A percentile compares a stretch with the other conserved stretches of the same genome.
These are phyloP conservation scores for Monosporascus sp. DNA, from an alignment of 2,329 filamentous ascomycete species.

Conservation along the genomic window DNA sequence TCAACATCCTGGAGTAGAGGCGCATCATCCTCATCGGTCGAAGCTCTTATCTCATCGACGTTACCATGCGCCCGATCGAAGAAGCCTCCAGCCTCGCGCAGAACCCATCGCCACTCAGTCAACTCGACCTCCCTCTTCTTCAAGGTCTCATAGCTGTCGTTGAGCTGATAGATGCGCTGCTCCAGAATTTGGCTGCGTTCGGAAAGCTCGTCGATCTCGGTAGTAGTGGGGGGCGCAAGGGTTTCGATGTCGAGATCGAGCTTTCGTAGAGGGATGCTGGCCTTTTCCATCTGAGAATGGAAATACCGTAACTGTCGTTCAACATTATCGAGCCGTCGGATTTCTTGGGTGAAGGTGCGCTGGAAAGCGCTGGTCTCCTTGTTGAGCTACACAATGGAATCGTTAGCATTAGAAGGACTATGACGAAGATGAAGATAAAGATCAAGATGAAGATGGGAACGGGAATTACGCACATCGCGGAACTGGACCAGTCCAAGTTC, in stretches of 20 bases:
- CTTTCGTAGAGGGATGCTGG: slow-evolving; percentile 76
- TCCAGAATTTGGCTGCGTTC: slow-evolving; percentile 91
- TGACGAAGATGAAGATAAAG: no score
- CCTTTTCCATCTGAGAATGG: slow-evolving; percentile 91
- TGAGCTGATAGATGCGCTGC: slow-evolving; percentile 82
- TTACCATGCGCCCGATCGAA: slow-evolving; percentile 95
- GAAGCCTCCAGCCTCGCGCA: slow-evolving; percentile 93
- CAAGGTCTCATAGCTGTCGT: slow-evolving; percentile 96
- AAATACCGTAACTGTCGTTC: slow-evolving; percentile 99
- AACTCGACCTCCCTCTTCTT: slow-evolving; percentile 97
- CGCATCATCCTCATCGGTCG: slow-evolving; percentile 84
- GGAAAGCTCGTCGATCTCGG: slow-evolving; percentile 92
- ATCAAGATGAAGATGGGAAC: not conserved
- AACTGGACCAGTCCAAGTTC: slow-evolving; percentile 97
- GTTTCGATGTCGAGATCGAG: slow-evolving; percentile 87
- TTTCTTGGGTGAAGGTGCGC: slow-evolving; percentile 95
- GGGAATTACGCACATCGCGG: slow-evolving; percentile 72
- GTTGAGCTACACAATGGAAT: slow-evolving; percentile 63
- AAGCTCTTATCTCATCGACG: slow-evolving; percentile 92
- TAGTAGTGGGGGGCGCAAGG: slow-evolving; percentile 80
- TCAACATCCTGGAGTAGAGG: slow-evolving; percentile 91
- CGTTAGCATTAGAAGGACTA: no score
- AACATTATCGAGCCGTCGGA: slow-evolving; percentile 94
- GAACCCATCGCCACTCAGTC: slow-evolving; percentile 96
- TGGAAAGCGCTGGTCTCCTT: slow-evolving; percentile 91